Conservation (phyloP, 1,284 basidiomycete species). For the Ustilago trichophora region DNA sequence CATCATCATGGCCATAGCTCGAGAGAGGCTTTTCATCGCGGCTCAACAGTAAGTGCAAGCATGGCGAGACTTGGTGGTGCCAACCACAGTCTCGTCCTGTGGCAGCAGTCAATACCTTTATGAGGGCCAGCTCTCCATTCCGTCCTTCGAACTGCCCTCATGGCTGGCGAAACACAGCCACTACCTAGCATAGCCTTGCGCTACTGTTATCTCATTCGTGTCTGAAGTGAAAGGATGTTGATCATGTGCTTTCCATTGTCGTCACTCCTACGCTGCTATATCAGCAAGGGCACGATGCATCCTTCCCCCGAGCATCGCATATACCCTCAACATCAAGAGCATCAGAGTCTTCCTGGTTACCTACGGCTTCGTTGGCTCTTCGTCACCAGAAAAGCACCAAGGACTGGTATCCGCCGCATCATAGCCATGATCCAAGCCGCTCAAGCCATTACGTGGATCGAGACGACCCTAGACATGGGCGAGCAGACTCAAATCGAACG, state of each 20-base stretch:
- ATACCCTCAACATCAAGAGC: neutral
- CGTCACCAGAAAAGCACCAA: no score
- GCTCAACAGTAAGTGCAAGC: conserved; percentile 31
- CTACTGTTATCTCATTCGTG: no score
- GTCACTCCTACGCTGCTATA: neutral
- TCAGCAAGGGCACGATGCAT: conserved; percentile 6
- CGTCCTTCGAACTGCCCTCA: no score
- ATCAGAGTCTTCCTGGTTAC: no score
- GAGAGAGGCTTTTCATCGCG: neutral
- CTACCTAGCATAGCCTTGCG: no score
- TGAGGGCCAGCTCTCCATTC: neutral
- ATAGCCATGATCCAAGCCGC: neutral
- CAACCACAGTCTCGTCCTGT: conserved; percentile 5
- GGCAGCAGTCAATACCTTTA: neutral
- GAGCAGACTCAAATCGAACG: neutral
- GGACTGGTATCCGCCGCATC: neutral
- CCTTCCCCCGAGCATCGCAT: conserved; percentile 1
- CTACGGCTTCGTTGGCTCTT: no score
- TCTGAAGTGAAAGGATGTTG: conserved; percentile 8
- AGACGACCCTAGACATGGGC: conserved; percentile 8
- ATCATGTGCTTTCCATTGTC: conserved; percentile 8
- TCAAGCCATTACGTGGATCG: conserved; percentile 9
- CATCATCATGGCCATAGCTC: neutral
- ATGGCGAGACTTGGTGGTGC: conserved; percentile 1
- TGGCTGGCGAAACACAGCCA: no score